Percentiles rank a stretch among this genome's conserved stretches.
Conservation (phyloP, 1,284 basidiomycete species). For the Leccinum proliferum region DNA sequence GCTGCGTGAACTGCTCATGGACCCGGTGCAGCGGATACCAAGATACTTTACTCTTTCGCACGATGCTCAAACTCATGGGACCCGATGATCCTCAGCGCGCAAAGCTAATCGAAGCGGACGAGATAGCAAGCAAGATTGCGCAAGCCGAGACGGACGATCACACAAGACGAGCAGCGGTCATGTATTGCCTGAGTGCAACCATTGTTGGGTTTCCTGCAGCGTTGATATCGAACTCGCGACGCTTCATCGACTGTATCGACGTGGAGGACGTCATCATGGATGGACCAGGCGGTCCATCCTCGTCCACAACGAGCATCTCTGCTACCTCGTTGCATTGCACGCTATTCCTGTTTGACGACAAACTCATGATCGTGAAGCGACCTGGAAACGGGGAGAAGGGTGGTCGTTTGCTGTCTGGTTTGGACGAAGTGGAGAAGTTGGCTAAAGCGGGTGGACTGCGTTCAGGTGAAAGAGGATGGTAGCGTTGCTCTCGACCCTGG, state of each 20-base stretch:
- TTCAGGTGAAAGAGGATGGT: conserved; percentile 92
- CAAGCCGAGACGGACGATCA: conserved; percentile 90
- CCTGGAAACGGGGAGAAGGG: conserved; percentile 68
- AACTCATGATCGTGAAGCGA: conserved; percentile 88
- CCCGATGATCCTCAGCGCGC: conserved; percentile 72
- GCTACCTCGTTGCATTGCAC: conserved; percentile 69
- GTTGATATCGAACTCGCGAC: conserved; percentile 80
- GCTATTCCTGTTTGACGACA: conserved; percentile 94
- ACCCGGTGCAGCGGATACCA: conserved; percentile 99
- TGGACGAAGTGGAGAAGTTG: conserved; percentile 81
- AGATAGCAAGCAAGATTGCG: conserved; percentile 88
- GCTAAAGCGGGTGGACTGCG: conserved; percentile 62
- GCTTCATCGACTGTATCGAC: conserved; percentile 92
- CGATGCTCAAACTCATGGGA: conserved; percentile 85
- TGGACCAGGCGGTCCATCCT: conserved; percentile 34
- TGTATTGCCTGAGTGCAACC: conserved; percentile 82
- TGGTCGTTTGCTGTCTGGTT: conserved; percentile 71
- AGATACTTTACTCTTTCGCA: conserved; percentile 91
- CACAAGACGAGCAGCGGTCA: conserved; percentile 83
- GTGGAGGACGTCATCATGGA: conserved; percentile 79
- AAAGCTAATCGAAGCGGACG: conserved; percentile 82
- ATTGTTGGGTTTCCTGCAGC: conserved; percentile 91
- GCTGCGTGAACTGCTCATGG: conserved; percentile 92
- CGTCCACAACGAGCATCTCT: conserved; percentile 37
- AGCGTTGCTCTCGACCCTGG: conserved; percentile 80